These are phyloP conservation scores for Apiotrichum mycotoxinovorans DNA, from an alignment of 1,284 basidiomycete genomes.

Conservation along the genomic window DNA sequence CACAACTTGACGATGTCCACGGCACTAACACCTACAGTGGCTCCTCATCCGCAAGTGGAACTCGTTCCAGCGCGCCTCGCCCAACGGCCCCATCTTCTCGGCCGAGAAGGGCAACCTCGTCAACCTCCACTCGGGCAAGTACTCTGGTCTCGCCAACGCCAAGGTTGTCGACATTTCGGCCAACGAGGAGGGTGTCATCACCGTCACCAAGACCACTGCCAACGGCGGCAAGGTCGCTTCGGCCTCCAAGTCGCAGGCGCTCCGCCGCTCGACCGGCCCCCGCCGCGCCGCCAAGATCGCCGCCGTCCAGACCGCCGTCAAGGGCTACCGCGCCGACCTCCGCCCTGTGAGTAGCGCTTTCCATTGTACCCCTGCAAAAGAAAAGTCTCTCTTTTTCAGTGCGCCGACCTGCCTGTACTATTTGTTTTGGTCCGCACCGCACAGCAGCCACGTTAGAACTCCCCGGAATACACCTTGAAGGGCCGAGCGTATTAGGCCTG, in stretches of 20 bases:
- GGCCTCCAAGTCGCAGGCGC: slow-evolving; percentile 52
- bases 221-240: slow-evolving; percentile 53
- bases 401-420: no score
- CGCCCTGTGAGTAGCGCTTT: slow-evolving; percentile 61
- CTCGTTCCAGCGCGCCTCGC: slow-evolving; percentile 77
- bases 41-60: slow-evolving; percentile 82
- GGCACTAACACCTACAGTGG: slow-evolving; percentile 63
- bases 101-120: slow-evolving; percentile 82
- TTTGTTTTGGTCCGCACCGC: slow-evolving; percentile 16
- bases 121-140: slow-evolving; percentile 83
- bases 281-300: slow-evolving; percentile 72
- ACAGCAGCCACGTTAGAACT: slow-evolving; percentile 41
- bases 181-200: slow-evolving; percentile 58
- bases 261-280: slow-evolving; percentile 68
- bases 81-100: slow-evolving; percentile 73
- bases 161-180: slow-evolving; percentile 70
- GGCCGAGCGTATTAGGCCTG: slow-evolving; percentile 46
- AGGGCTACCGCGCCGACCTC: slow-evolving; percentile 78
- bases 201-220: slow-evolving; percentile 64
- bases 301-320: slow-evolving; percentile 61
- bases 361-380: neutral
- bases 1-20: no score
- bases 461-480: slow-evolving; percentile 40
- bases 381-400: no score
- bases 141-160: slow-evolving; percentile 76